Evolutionary conservation across 305 asterid species (phyloP).

Genomic region (Fraxinus sp.): DNA sequence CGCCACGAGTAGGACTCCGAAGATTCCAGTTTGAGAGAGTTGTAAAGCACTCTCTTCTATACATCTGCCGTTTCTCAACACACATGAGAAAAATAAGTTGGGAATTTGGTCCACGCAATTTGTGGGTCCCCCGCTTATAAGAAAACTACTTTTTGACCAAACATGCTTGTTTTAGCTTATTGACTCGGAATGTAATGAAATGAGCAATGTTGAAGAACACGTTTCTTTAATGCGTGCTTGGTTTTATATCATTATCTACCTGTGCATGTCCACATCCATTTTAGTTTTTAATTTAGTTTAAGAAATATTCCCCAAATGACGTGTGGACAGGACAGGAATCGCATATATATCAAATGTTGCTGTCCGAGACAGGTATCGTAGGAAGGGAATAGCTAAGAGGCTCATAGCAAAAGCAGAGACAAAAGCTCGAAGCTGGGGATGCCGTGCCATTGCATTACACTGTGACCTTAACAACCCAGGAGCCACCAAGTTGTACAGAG

Average conservation of each 20-base stretch:
- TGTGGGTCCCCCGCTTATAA: not conserved
- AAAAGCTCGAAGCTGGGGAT: conserved; percentile 81
- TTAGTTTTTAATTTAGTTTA: not conserved
- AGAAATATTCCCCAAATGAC: not conserved
- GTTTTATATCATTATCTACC: not conserved
- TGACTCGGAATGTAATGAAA: not conserved
- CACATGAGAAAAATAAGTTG: not conserved
- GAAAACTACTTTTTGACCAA: not conserved
- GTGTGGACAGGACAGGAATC: conserved; percentile 65
- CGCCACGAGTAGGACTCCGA: not conserved
- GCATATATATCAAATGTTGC: conserved; percentile 94
- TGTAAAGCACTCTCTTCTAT: too few relatives aligned
- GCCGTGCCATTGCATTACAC: conserved; percentile 82
- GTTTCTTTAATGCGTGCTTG: not conserved
- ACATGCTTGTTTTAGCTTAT: not conserved
- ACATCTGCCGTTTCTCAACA: too few relatives aligned
- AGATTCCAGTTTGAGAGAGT: too few relatives aligned
- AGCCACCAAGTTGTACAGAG: conserved; percentile 59
- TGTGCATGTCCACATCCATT: not conserved
- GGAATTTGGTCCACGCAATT: not conserved
- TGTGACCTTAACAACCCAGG: conserved; percentile 70
- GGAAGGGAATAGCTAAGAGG: conserved; percentile 75
- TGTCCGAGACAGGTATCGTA: conserved; percentile 61
- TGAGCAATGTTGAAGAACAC: not conserved
- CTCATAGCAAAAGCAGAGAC: conserved; percentile 73